Evolutionary conservation across 2,329 filamentous ascomycete species (phyloP).

Genomic region (Colletotrichum shisoi): DNA sequence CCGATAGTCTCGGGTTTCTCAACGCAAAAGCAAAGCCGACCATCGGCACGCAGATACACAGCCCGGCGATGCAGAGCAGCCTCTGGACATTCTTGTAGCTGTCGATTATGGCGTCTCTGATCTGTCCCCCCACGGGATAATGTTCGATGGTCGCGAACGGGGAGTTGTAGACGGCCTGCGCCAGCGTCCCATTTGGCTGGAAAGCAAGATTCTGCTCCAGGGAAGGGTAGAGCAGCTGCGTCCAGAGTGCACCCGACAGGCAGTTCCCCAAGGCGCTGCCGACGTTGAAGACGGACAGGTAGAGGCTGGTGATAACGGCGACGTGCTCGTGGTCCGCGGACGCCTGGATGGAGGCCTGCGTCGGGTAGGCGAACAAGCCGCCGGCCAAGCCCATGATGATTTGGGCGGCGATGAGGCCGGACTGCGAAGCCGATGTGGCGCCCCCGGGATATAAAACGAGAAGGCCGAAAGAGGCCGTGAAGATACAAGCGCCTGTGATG

Average conservation of each 20-base stretch:
- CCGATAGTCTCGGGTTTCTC: conserved; percentile 39
- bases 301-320: conserved; percentile 51
- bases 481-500: conserved; percentile 62
- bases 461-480: conserved; percentile 64
- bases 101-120: conserved; percentile 38
- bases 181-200: conserved; percentile 48
- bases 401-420: conserved; percentile 64
- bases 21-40: conserved; percentile 40
- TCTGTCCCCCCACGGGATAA: conserved; percentile 46
- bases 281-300: conserved; percentile 54
- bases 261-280: conserved; percentile 54
- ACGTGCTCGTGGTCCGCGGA: conserved; percentile 51
- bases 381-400: conserved; percentile 66
- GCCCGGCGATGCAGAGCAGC: conserved; percentile 40
- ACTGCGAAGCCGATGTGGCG: conserved; percentile 49
- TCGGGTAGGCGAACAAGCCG: conserved; percentile 61
- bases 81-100: conserved; percentile 40
- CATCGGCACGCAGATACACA: conserved; percentile 42
- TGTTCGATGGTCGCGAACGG: conserved; percentile 48
- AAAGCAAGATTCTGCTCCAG: conserved; percentile 48
- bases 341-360: conserved; percentile 53
- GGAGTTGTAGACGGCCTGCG: conserved; percentile 49
- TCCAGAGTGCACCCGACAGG: conserved; percentile 54
- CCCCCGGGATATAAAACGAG: conserved; percentile 65
- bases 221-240: conserved; percentile 49